Base-by-base conservation (phyloP, 2,329 filamentous ascomycete genomes). In the Trichoderma afroharzianum region DNA sequence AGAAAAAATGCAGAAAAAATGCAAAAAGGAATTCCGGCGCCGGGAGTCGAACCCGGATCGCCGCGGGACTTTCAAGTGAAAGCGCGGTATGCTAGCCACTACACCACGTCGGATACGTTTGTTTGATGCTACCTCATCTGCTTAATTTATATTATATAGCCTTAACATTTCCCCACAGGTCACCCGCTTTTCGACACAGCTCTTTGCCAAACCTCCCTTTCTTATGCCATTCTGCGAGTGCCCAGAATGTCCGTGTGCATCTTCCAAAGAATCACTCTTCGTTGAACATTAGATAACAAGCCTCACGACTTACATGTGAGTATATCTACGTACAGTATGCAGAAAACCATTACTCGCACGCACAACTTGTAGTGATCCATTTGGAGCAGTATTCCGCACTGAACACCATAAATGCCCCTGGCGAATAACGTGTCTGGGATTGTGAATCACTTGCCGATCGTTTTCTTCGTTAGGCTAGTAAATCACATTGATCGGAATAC, bases 1-100 rank as follows among this genome's bases (percentile, higher is more conserved):
- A 6, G 7, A 59, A 6, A 30, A n/a, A n/a, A 26, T 26, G 26
- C 7, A 1, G 1, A 12, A 7, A 64, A 63, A n/a, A 63, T 26
- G 1, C 28, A 61, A 71, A 71, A 66, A 39, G 1, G 15, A 28
- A 59, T 71, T 71, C 70, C 70, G 70, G 70, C 70, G 70, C 70
- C 70, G 70, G 70, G 70, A 71, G 70, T 71, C 70, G 70, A 71
- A 71, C 70, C 70, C 70, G 70, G 70, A 71, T 71, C 70, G 70
- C 70, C 59, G 70, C 70, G 70, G 70, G 32, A 53, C 70, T 71
- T 71, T 63, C 70, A 9, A 33, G 12, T 71, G 70, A 71, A 71
- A 71, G 70, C 70, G 70, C 70, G 59, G 70, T 72, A 71, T 72
- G 67, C 71, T 66, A 71, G 70, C 67, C 67, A 66, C 71, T 72